A percentile compares a stretch with the other conserved stretches of the same genome.
Conservation (phyloP, 192 early-diverging fungal species). For the Bifiguratus adelaidae region DNA sequence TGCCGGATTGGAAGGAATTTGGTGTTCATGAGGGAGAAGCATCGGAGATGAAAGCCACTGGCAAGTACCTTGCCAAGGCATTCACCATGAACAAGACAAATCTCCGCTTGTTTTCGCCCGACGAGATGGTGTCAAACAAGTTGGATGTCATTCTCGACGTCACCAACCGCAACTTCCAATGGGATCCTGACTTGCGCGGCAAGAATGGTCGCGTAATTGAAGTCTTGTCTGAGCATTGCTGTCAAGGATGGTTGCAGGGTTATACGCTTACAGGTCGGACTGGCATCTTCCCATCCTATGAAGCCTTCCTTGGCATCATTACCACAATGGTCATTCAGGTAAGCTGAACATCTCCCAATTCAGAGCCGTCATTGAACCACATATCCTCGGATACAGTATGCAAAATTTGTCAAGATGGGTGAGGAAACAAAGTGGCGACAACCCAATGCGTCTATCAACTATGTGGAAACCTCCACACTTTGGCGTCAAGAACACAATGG, state of each 20-base stretch:
- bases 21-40: constrained; percentile 8
- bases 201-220: constrained; percentile 25
- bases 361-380: not conserved
- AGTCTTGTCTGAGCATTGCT: constrained; percentile 29
- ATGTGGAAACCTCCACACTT: constrained; percentile 24
- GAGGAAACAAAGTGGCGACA: constrained; percentile 23
- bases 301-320: constrained; percentile 23
- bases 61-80: constrained; percentile 14
- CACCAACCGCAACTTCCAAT: constrained; percentile 27
- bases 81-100: constrained; percentile 13
- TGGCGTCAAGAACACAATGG: constrained; percentile 40
- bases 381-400: constrained; percentile 18
- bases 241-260: constrained; percentile 31
- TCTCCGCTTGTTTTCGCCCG: constrained; percentile 30
- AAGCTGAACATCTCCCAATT: not conserved
- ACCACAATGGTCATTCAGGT: constrained; percentile 13
- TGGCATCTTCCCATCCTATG: constrained; percentile 27
- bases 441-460: constrained; percentile 23
- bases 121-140: constrained; percentile 28
- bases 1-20: constrained; percentile 14
- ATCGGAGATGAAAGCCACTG: constrained; percentile 7
- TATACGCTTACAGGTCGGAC: constrained; percentile 30
- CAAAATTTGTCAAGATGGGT: constrained; percentile 30
- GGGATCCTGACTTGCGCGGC: constrained; percentile 12
- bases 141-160: constrained; percentile 18